phyloP scores from a whole-genome alignment of 108 stramenopile genomes.

The Cyclotella kingstonii region DNA sequence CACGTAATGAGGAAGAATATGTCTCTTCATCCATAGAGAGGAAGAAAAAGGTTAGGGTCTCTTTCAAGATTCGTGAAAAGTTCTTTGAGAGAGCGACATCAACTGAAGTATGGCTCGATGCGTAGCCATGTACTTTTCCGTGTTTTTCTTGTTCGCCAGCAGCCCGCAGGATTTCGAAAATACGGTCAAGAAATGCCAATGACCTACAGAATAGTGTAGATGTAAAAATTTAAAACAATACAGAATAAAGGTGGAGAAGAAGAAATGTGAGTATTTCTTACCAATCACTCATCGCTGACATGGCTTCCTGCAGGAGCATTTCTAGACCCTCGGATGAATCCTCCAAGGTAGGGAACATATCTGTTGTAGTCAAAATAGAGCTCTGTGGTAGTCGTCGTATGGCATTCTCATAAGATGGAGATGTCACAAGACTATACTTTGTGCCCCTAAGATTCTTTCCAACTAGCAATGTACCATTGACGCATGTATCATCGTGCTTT shows the following conservation, averaged over 20 bases:
- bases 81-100: slow-evolving; percentile 79
- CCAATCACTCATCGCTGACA: slow-evolving; percentile 73
- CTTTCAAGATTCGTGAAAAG: slow-evolving; percentile 77
- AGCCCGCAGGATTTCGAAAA: slow-evolving; percentile 79
- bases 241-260: neutral
- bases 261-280: too few relatives aligned
- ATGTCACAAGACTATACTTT: slow-evolving; percentile 38
- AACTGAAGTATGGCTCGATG: slow-evolving; percentile 65
- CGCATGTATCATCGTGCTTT: slow-evolving; percentile 5
- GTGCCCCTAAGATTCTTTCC: slow-evolving; percentile 51
- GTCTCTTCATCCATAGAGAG: slow-evolving; percentile 71
- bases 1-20: slow-evolving; percentile 55
- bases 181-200: slow-evolving; percentile 74
- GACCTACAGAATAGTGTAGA: slow-evolving; percentile 20
- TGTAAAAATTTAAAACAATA: neutral
- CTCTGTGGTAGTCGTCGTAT: slow-evolving; percentile 54
- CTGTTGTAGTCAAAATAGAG: slow-evolving; percentile 51
- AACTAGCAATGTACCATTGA: slow-evolving; percentile 48
- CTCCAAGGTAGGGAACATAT: slow-evolving; percentile 28
- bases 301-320: slow-evolving; percentile 61
- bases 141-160: slow-evolving; percentile 81
- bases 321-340: slow-evolving; percentile 28
- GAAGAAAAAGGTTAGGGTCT: slow-evolving; percentile 75
- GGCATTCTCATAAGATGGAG: slow-evolving; percentile 53
- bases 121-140: slow-evolving; percentile 69